Percentiles rank a stretch among this genome's conserved stretches.
Evolutionary conservation across 2,329 filamentous ascomycete species (phyloP).

Genomic region (Cladorrhinum sp.): DNA sequence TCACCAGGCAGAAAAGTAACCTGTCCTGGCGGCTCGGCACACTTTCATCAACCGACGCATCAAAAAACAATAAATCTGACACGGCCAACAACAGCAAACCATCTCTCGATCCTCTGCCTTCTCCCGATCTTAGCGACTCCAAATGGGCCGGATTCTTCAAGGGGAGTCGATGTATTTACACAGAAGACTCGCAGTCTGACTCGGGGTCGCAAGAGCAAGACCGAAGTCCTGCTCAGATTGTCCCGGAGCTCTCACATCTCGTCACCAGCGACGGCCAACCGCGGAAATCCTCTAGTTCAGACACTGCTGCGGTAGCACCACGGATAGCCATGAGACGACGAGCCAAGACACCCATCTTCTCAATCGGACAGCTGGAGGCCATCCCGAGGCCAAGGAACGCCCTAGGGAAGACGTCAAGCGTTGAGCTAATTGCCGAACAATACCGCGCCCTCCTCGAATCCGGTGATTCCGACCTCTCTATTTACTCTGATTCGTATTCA

Average conservation of each 20-base stretch:
- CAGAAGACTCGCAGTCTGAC: constrained; percentile 19
- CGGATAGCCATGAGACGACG: constrained; percentile 40
- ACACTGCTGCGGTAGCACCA: constrained; percentile 25
- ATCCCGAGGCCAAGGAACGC: constrained; percentile 20
- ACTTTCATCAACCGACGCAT: constrained; percentile 19
- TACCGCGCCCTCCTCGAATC: constrained; percentile 47
- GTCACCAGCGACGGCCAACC: constrained; percentile 28
- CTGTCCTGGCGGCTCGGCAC: constrained; percentile 16
- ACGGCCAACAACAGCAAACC: constrained; percentile 15
- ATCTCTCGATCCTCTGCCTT: constrained; percentile 22
- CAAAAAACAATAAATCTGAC: constrained; percentile 14
- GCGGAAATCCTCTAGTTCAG: constrained; percentile 19
- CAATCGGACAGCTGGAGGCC: constrained; percentile 49
- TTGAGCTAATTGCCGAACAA: constrained; percentile 50
- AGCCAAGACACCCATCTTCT: constrained; percentile 51
- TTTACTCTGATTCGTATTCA: constrained; percentile 30
- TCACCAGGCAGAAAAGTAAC: constrained; percentile 25
- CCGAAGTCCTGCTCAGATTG: constrained; percentile 18
- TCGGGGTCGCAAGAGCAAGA: constrained; percentile 19
- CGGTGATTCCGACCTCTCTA: constrained; percentile 38
- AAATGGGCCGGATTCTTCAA: constrained; percentile 35
- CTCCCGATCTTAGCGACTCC: constrained; percentile 35
- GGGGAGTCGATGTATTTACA: constrained; percentile 27
- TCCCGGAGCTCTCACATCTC: constrained; percentile 40
- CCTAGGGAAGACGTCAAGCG: constrained; percentile 38